A percentile compares a stretch with the other conserved stretches of the same genome.
Conservation (phyloP, 2,329 filamentous ascomycete species). For the Ophiostoma sp. region DNA sequence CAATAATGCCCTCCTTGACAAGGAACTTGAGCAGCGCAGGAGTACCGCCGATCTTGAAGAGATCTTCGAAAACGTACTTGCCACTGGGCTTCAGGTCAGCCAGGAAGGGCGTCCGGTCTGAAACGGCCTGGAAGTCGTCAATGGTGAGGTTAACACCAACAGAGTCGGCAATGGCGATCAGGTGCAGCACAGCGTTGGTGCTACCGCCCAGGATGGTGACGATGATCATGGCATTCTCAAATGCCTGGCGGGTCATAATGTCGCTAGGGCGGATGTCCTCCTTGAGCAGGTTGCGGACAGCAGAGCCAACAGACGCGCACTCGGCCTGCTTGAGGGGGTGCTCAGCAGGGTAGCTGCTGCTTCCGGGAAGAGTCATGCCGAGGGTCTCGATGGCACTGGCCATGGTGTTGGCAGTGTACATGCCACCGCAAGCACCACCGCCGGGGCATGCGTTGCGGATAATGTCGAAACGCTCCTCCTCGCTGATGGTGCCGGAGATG, state of each 20-base stretch:
- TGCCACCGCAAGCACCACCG: constrained; percentile 77
- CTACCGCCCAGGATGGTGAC: constrained; percentile 78
- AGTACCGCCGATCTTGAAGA: constrained; percentile 81
- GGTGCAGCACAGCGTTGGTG: constrained; percentile 78
- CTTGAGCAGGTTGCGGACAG: constrained; percentile 67
- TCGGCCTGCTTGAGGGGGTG: constrained; percentile 65
- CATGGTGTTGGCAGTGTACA: constrained; percentile 77
- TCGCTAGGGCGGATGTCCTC: constrained; percentile 73
- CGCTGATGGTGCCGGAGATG: constrained; percentile 82
- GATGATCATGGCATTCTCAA: constrained; percentile 79
- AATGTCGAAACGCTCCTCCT: constrained; percentile 89
- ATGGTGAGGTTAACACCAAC: constrained; percentile 77
- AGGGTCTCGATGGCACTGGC: constrained; percentile 67
- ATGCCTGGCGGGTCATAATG: constrained; percentile 72
- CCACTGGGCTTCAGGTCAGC: constrained; percentile 81
- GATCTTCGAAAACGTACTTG: constrained; percentile 78
- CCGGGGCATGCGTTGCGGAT: constrained; percentile 87
- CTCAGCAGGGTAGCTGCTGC: constrained; percentile 73
- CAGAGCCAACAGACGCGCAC: constrained; percentile 64
- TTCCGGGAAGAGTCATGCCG: constrained; percentile 75
- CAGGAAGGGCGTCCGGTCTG: constrained; percentile 71
- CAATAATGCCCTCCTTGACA: constrained; percentile 73
- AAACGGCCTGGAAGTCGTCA: constrained; percentile 80
- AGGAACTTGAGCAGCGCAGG: constrained; percentile 84
- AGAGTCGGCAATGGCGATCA: constrained; percentile 77